phyloP scores from a whole-genome alignment of 225 moss, liverwort and hornwort genomes.

The Climacium dendroides region DNA sequence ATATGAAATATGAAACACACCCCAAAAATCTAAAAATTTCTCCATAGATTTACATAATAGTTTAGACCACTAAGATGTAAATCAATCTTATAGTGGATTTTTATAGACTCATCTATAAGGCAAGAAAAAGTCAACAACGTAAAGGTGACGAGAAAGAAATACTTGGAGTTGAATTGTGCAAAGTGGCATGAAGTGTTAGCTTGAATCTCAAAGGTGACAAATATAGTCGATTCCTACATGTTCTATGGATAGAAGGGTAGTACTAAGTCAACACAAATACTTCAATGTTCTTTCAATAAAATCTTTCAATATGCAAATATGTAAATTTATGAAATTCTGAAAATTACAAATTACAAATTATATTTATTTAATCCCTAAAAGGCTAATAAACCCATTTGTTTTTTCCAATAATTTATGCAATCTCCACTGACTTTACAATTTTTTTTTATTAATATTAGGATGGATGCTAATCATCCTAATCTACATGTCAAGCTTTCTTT shows the following conservation, averaged over 20 bases:
- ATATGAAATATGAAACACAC: neutral
- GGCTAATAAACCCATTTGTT: neutral
- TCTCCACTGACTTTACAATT: neutral
- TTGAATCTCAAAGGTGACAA: neutral
- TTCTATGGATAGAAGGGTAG: neutral
- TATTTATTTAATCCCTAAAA: fast-evolving
- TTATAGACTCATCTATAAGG: too few species aligned
- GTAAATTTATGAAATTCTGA: too few species aligned
- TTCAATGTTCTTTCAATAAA: neutral
- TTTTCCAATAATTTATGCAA: neutral
- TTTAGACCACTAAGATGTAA: too few species aligned
- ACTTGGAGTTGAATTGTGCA: fast-evolving
- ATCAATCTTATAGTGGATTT: too few species aligned
- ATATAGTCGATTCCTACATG: neutral
- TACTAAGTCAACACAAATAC: neutral
- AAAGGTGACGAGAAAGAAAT: too few species aligned
- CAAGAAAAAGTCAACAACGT: too few species aligned
- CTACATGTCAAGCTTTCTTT: neutral
- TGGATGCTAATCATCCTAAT: neutral
- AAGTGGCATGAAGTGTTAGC: too few species aligned
- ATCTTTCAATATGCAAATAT: neutral
- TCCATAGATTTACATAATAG: too few species aligned
- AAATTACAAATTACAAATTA: too few species aligned
- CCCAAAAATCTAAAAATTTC: neutral
- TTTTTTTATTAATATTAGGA: neutral